phyloP scores from a whole-genome alignment of 176 grass and related monocot genomes.

The Cenchrus fungigraminus region DNA sequence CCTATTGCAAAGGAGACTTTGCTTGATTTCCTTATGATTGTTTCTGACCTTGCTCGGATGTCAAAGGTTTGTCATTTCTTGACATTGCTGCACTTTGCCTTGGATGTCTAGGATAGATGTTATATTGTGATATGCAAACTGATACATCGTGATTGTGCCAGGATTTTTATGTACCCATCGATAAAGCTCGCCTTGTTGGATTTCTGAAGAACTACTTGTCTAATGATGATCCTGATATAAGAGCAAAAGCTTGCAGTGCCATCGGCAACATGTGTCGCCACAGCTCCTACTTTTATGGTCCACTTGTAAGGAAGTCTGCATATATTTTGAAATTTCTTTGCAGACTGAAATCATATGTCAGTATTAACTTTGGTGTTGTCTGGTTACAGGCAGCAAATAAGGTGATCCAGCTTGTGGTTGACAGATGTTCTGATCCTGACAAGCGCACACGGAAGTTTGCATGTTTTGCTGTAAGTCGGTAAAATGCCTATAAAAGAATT shows the following conservation, averaged over 20 bases:
- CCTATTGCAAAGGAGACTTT: constrained; percentile 67
- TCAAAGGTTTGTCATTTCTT: constrained; percentile 74
- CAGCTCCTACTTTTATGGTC: constrained; percentile 80
- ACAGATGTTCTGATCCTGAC: constrained; percentile 89
- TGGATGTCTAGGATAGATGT: constrained; percentile 22
- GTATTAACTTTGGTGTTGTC: constrained; percentile 38
- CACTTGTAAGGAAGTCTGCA: constrained; percentile 70
- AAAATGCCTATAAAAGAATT: constrained; percentile 3
- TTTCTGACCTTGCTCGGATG: constrained; percentile 99
- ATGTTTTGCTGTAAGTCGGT: constrained; percentile 90
- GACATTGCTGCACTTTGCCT: constrained; percentile 3
- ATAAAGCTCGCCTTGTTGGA: constrained; percentile 72
- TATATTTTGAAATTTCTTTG: not conserved
- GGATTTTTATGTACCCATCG: constrained; percentile 91
- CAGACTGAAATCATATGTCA: constrained; percentile 23
- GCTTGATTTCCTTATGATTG: constrained; percentile 95
- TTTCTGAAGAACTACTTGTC: constrained; percentile 73
- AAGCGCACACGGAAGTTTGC: constrained; percentile 94
- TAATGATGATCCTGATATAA: constrained; percentile 76
- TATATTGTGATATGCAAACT: constrained; percentile 20
- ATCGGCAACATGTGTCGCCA: constrained; percentile 99
- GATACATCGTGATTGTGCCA: constrained; percentile 41
- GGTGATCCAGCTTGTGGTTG: constrained; percentile 84
- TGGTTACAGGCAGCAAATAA: constrained; percentile 61
- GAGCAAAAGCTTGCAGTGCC: constrained; percentile 98